Base-by-base conservation (phyloP, 306 rosid species). In the Spatholobus suberectus region DNA sequence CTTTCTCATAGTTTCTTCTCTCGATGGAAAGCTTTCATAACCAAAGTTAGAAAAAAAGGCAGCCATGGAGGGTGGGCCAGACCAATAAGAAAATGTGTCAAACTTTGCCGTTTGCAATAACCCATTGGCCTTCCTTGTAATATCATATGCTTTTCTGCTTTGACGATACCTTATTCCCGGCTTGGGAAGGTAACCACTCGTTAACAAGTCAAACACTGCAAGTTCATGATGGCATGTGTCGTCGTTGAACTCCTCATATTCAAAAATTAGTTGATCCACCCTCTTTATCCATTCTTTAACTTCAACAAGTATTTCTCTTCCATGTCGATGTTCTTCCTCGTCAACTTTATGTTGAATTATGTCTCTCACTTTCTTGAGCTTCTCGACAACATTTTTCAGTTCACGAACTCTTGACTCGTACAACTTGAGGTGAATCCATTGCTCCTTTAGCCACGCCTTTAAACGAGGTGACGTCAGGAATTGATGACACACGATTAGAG, bases 21-120 rank as follows among this genome's bases (percentile, higher is more conserved):
- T 77, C 0, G 86, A 69, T 23, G 14, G 3, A 46, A 46, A 77
- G 8, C 12, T 24, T 76, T 57, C 76, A 75, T 75, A 82, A 29
- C 18, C 57, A 51, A 27, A 1, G 23, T 10, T 61, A 4, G 20
- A 20, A 3, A 70, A 47, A 76, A 47, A 4, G 3, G 63, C 43
- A 11, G n/a, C n/a, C n/a, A n/a, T n/a, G n/a, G n/a, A n/a, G n/a
- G n/a, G n/a, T n/a, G n/a, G n/a, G n/a, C n/a, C 82, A 32, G 15
- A 10, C 72, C 66, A 26, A 69, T 61, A 5, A 11, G 82, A 63
- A 13, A 18, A 7, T 0, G 3, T 3, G 3, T 58, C 73, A 65
- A n/a, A 11, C 3, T 34, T 46, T 43, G 47, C 21, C 1, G 0
- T 44, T 8, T 32, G 4, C 26, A 59, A 3, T 3, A 12, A 32